Percentiles rank a stretch among this genome's conserved stretches.
Conservation (phyloP, 257 asterid species). For the Gynochthodes officinalis region DNA sequence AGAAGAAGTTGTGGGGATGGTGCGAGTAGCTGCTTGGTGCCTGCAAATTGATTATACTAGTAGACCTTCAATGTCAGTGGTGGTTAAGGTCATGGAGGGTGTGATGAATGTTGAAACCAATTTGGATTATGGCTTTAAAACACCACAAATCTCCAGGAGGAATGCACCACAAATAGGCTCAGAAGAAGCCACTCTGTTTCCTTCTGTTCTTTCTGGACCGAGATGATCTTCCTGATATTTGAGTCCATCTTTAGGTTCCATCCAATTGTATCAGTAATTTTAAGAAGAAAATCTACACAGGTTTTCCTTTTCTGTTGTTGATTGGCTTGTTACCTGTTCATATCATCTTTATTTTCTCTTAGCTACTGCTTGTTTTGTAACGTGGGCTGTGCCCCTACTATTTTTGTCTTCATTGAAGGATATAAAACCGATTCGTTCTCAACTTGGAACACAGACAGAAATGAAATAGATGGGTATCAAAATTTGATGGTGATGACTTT, state of each 20-base stretch:
- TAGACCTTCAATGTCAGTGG: constrained; percentile 18
- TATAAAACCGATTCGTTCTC: not conserved
- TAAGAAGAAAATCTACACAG: not conserved
- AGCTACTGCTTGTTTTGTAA: not conserved
- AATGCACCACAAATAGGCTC: not conserved
- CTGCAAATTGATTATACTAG: constrained; percentile 22
- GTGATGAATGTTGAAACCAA: constrained; percentile 11
- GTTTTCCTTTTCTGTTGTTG: not conserved
- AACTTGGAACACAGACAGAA: not conserved
- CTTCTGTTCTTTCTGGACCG: constrained; percentile 15
- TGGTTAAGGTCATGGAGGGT: constrained; percentile 16
- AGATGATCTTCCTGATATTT: not conserved
- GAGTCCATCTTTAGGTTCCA: not conserved
- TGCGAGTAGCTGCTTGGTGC: constrained; percentile 29
- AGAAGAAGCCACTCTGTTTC: constrained; percentile 3
- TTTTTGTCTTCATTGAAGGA: not conserved
- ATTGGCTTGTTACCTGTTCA: no score
- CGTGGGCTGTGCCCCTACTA: not conserved
- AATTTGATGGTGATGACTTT: not conserved
- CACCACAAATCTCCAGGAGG: not conserved
- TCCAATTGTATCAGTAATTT: not conserved
- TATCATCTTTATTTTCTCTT: not conserved
- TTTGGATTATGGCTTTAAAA: not conserved
- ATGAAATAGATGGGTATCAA: not conserved
- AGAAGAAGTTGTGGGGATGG: constrained; percentile 14